A percentile compares a stretch with the other conserved stretches of the same genome.
Evolutionary conservation across 768 basidiomycete species (phyloP).

Genomic region (Porpolomopsis calyptriformis): DNA sequence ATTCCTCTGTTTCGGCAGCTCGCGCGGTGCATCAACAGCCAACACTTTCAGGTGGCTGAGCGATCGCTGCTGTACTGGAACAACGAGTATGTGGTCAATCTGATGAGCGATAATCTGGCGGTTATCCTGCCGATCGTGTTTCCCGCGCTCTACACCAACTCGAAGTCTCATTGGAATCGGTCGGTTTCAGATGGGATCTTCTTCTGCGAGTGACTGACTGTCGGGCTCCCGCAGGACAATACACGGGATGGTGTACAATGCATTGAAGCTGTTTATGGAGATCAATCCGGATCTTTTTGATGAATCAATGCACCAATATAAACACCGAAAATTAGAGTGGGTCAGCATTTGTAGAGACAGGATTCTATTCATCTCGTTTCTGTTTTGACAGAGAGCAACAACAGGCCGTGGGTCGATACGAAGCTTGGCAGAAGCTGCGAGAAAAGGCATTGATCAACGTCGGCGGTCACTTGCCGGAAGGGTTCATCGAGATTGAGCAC

Average conservation of each 20-base stretch:
- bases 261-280: slow-evolving; percentile 97
- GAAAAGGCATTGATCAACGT: slow-evolving; percentile 66
- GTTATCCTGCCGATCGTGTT: slow-evolving; percentile 92
- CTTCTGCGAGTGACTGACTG: slow-evolving; percentile 6
- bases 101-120: slow-evolving; percentile 93
- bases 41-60: slow-evolving; percentile 99
- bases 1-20: slow-evolving; percentile 87
- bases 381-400: slow-evolving; percentile 69
- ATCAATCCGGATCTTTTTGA: slow-evolving; percentile 96
- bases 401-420: slow-evolving; percentile 72
- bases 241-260: slow-evolving; percentile 98
- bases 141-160: slow-evolving; percentile 91
- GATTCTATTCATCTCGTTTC: neutral
- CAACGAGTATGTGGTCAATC: slow-evolving; percentile 98
- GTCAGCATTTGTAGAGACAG: slow-evolving; percentile 22
- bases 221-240: slow-evolving; percentile 59
- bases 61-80: slow-evolving; percentile 97
- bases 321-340: slow-evolving; percentile 74
- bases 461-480: slow-evolving; percentile 59
- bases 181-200: slow-evolving; percentile 30
- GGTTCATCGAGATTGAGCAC: slow-evolving; percentile 57
- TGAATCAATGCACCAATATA: slow-evolving; percentile 87
- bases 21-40: slow-evolving; percentile 94
- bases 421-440: slow-evolving; percentile 81
- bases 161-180: slow-evolving; percentile 98